Evolutionary conservation across 2,329 filamentous ascomycete species (phyloP).

Genomic region (Dothistroma pini): DNA sequence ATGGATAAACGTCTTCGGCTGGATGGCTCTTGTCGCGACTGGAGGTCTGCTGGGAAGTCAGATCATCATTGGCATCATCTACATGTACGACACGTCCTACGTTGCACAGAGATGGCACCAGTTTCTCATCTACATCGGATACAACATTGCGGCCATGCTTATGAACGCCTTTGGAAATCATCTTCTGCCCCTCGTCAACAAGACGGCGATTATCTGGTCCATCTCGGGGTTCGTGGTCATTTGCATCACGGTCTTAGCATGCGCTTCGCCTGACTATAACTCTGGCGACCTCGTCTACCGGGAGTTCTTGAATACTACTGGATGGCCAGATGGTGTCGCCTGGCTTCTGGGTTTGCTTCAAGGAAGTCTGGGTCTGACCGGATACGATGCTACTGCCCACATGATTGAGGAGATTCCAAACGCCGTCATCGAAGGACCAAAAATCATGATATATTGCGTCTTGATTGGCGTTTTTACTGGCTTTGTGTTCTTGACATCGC

Average conservation of each 20-base stretch:
- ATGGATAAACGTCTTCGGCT: constrained; percentile 70
- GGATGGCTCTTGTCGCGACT: constrained; percentile 66
- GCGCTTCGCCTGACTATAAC: constrained; percentile 62
- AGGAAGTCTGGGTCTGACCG: constrained; percentile 38
- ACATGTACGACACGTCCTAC: constrained; percentile 58
- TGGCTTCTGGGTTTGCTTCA: constrained; percentile 45
- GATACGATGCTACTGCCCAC: constrained; percentile 53
- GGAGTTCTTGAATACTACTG: constrained; percentile 58
- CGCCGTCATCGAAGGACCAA: constrained; percentile 34
- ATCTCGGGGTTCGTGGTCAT: constrained; percentile 66
- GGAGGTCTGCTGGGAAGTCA: constrained; percentile 65
- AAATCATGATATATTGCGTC: constrained; percentile 38
- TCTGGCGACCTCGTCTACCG: constrained; percentile 63
- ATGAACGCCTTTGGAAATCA: constrained; percentile 64
- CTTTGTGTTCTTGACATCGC: constrained; percentile 36
- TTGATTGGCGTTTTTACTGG: constrained; percentile 36
- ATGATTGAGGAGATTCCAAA: constrained; percentile 44
- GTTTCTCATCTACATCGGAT: constrained; percentile 67
- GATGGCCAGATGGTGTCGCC: constrained; percentile 39
- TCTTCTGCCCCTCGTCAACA: constrained; percentile 62
- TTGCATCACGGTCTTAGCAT: constrained; percentile 64
- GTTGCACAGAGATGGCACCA: constrained; percentile 63
- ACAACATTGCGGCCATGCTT: constrained; percentile 57
- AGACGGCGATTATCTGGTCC: constrained; percentile 68
- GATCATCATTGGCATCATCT: constrained; percentile 63